phyloP scores from a whole-genome alignment of 2,329 filamentous ascomycete species.

The Eurotiales sp. region DNA sequence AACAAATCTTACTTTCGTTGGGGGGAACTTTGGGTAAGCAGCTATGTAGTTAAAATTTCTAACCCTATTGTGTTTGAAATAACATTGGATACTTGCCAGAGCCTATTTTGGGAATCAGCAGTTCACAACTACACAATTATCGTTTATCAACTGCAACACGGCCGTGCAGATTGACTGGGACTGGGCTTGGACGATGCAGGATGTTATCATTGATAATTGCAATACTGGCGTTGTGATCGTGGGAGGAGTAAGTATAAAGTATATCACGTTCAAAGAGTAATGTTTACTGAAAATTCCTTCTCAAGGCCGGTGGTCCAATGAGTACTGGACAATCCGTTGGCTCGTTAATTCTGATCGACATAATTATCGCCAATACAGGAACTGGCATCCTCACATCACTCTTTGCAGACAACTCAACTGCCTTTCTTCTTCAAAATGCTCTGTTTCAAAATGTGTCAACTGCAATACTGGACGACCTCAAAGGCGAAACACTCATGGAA shows the following conservation, averaged over 20 bases:
- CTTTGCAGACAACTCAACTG: slow-evolving; percentile 16
- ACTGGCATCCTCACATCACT: slow-evolving; percentile 46
- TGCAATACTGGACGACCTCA: slow-evolving; percentile 15
- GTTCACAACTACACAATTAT: slow-evolving; percentile 54
- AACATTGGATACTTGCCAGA: too few relatives aligned
- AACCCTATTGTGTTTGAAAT: too few relatives aligned
- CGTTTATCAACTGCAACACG: slow-evolving; percentile 49
- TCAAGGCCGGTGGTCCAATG: not conserved
- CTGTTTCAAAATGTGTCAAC: slow-evolving; percentile 16
- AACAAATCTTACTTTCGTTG: slow-evolving; percentile 56
- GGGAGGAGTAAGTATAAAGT: slow-evolving; percentile 21
- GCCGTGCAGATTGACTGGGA: slow-evolving; percentile 56
- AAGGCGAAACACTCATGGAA: not conserved
- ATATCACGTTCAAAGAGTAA: too few relatives aligned
- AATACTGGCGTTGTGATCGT: slow-evolving; percentile 48
- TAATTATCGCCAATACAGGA: slow-evolving; percentile 46
- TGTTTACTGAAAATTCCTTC: slow-evolving; percentile 12
- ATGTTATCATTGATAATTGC: slow-evolving; percentile 50
- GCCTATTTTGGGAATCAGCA: slow-evolving; percentile 57
- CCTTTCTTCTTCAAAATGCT: slow-evolving; percentile 18
- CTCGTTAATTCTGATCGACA: slow-evolving; percentile 54
- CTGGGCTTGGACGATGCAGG: slow-evolving; percentile 55
- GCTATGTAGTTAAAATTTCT: too few relatives aligned
- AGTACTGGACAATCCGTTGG: slow-evolving; percentile 37
- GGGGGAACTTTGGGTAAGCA: slow-evolving; percentile 53